Evolutionary conservation across 1,284 basidiomycete genomes (phyloP), one percentile per base, ranked within the genome.

Genomic region (Thecaphora frezii): DNA sequence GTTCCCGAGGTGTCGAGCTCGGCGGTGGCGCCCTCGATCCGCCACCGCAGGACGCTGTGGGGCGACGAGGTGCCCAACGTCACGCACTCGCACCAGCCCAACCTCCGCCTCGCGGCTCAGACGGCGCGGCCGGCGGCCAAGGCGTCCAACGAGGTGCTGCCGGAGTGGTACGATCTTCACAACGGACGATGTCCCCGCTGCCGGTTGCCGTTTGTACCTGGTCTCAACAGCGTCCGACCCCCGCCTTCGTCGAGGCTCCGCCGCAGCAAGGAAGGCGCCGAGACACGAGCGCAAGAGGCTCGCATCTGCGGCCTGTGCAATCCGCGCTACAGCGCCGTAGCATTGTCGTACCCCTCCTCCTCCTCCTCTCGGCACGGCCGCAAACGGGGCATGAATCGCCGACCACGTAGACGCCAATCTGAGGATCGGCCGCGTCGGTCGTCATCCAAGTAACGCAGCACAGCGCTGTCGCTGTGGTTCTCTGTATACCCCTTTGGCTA

Each of bases 141-240:
- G 18, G 33, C 33, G 3, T 9, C 33, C 7, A 36, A 18, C 13
- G 33, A 36, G 33, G 24, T 58, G 0, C 48, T 65, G 4, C 58
- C 62, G 13, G 54, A 52, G 13, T 66, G 58, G 25, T 66, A 61
- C 16, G 38, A 61, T 18, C 38, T 38, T 16, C 46, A 48, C 46
- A 48, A 48, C 46, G 19, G 33, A 8, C n/a, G 46, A n/a, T 48
- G 46, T 19, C 14, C 22, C 3, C 23, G 24, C 13, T 48, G 46
- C 36, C 22, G 46, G 0, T 41, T 63, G 13, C 60, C 60, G 0
- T 43, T 58, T 2, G 40, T 63, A 1, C 36, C 55, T 0, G 60
- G 55, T 1, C 24, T 58, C 43, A 63, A 63, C 30, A 38, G 41
- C 33, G 12, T 46, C 3, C 33, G 33, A 7, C 16, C 12, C 3